These are phyloP conservation scores for Metschnikowia peoriensis DNA, from an alignment of 805 yeast genomes.

Conservation along the genomic window DNA sequence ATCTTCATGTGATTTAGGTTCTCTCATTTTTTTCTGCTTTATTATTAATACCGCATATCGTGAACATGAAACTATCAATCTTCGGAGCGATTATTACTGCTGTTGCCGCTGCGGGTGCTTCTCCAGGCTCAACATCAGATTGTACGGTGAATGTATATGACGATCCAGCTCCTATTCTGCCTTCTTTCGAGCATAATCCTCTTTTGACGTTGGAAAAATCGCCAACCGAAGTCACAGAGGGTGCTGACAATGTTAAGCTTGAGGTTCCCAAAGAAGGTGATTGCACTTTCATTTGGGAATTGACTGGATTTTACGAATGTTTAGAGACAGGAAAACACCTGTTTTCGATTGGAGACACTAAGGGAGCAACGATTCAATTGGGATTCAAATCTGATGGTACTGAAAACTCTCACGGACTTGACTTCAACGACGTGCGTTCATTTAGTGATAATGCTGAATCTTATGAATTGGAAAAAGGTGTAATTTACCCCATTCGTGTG, in stretches of 20 bases:
- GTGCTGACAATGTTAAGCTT: background rate
- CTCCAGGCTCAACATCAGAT: background rate
- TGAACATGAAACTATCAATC: background rate
- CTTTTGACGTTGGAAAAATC: background rate
- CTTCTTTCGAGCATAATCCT: background rate
- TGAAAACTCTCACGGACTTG: background rate
- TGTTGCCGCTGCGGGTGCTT: background rate
- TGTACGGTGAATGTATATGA: background rate
- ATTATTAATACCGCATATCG: background rate
- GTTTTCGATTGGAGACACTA: background rate
- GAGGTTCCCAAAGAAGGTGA: background rate
- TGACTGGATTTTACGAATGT: background rate
- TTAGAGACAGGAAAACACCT: background rate
- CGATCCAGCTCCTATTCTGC: background rate
- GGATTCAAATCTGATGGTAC: background rate
- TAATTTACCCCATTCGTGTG: background rate
- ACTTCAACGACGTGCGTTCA: background rate
- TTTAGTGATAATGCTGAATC: background rate
- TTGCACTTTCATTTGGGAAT: background rate
- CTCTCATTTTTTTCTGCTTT: too few relatives aligned
- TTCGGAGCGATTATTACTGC: background rate
- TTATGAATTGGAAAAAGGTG: background rate
- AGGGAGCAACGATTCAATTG: background rate
- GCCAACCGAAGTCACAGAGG: background rate
- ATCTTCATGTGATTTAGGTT: too few relatives aligned